Percentiles rank a stretch among this genome's conserved stretches.
Conservation (phyloP, 108 stramenopile genomes). For the Nitzschia sp. region DNA sequence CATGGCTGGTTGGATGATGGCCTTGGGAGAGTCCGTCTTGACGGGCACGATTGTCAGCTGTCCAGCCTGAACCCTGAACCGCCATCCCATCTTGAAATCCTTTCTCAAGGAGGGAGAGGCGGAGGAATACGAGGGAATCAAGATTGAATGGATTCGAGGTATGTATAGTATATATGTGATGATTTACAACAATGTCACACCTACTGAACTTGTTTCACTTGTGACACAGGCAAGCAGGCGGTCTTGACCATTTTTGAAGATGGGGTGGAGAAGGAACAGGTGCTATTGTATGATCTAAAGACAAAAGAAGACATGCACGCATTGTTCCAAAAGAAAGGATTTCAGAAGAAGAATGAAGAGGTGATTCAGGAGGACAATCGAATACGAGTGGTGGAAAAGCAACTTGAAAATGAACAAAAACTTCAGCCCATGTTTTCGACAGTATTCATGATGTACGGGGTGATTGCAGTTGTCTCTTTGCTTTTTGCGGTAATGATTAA, state of each 20-base stretch:
- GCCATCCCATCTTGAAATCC: conserved; percentile 19
- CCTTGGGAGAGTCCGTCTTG: not conserved
- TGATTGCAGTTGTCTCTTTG: not conserved
- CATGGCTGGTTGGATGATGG: not conserved
- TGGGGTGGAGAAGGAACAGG: conserved; percentile 30
- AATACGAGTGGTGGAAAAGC: not conserved
- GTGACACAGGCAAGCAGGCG: conserved; percentile 19
- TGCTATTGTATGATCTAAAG: conserved; percentile 54
- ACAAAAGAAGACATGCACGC: conserved; percentile 67
- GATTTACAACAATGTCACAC: too few species aligned
- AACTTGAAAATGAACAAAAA: not conserved
- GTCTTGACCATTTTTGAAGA: conserved; percentile 26
- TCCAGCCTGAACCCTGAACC: conserved; percentile 41
- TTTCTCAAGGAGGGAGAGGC: conserved; percentile 39
- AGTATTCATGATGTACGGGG: conserved; percentile 7
- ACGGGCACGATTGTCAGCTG: conserved; percentile 29
- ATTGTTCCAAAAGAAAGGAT: conserved; percentile 65
- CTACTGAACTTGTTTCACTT: too few species aligned
- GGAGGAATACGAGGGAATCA: conserved; percentile 23
- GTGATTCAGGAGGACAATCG: conserved; percentile 16
- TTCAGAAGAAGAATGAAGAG: conserved; percentile 21
- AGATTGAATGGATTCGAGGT: conserved; percentile 33
- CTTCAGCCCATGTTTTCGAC: not conserved
- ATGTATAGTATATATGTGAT: conserved; percentile 12
- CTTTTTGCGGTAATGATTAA: not conserved